Evolutionary conservation across 2,329 filamentous ascomycete species (phyloP).

Genomic region (Pestalotiopsis sp.): DNA sequence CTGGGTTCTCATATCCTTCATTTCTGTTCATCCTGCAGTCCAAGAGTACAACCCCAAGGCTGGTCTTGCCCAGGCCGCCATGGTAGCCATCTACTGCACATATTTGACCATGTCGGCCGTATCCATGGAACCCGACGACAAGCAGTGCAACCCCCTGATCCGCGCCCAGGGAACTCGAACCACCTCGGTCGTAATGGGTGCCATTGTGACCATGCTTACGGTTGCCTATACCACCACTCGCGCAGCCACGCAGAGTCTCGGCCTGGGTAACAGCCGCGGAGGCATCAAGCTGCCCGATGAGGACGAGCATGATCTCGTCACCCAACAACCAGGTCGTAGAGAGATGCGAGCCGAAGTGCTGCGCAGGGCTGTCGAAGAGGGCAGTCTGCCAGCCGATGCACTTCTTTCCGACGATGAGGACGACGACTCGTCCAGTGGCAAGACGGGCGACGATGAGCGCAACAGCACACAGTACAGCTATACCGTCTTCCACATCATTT

Average conservation of each 20-base stretch:
- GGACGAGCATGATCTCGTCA: slow-evolving; percentile 87
- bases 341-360: slow-evolving; percentile 94
- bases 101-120: slow-evolving; percentile 98
- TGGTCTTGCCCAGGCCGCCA: slow-evolving; percentile 93
- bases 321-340: slow-evolving; percentile 80
- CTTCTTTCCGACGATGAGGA: slow-evolving; percentile 71
- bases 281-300: slow-evolving; percentile 67
- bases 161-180: slow-evolving; percentile 84
- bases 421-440: slow-evolving; percentile 65
- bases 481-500: slow-evolving; percentile 93
- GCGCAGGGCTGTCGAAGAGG: slow-evolving; percentile 88
- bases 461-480: slow-evolving; percentile 94
- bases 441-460: slow-evolving; percentile 84
- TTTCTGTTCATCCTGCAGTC: slow-evolving; percentile 87
- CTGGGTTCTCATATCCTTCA: slow-evolving; percentile 76
- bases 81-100: slow-evolving; percentile 97
- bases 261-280: slow-evolving; percentile 64
- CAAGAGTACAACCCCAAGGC: slow-evolving; percentile 93
- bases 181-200: slow-evolving; percentile 88
- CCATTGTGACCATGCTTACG: slow-evolving; percentile 94
- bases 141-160: slow-evolving; percentile 90
- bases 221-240: slow-evolving; percentile 97
- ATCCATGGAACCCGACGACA: slow-evolving; percentile 95
- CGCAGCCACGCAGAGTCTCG: slow-evolving; percentile 87
- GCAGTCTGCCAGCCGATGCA: slow-evolving; percentile 88